These are phyloP conservation scores for Rosa hybrid DNA, from an alignment of 331 rosid genomes.

Conservation along the genomic window DNA sequence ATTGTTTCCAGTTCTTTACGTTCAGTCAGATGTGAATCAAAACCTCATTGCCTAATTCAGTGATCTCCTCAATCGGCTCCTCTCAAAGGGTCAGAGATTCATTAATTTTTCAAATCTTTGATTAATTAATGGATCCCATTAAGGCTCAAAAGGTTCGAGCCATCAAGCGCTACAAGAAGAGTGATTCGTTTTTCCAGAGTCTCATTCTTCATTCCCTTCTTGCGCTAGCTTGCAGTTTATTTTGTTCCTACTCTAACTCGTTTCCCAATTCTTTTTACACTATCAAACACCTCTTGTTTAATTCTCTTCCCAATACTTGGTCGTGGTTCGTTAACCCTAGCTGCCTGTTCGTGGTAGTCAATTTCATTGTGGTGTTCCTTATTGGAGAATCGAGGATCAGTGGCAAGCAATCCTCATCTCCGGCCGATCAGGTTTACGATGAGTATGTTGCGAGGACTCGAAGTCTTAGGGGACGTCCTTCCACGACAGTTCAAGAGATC, in stretches of 20 bases:
- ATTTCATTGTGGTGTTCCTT: constrained; percentile 39
- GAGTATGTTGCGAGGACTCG: constrained; percentile 35
- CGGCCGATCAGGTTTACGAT: constrained; percentile 17
- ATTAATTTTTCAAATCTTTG: background rate
- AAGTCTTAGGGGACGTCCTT: constrained; percentile 9
- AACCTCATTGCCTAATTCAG: constrained; percentile 1
- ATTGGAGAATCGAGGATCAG: constrained; percentile 39
- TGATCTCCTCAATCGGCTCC: background rate
- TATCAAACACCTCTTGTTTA: constrained; percentile 16
- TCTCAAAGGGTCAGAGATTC: background rate
- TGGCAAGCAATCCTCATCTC: constrained; percentile 13
- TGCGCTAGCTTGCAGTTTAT: constrained; percentile 31
- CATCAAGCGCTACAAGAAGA: constrained; percentile 31
- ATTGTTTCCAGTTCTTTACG: constrained; percentile 23
- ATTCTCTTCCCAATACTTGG: constrained; percentile 31
- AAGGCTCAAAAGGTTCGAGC: constrained; percentile 26
- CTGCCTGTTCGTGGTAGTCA: constrained; percentile 40
- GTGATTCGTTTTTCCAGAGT: constrained; percentile 22
- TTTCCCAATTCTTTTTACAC: constrained; percentile 25
- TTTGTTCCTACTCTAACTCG: constrained; percentile 30
- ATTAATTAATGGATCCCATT: constrained; percentile 20
- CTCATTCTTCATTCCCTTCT: constrained; percentile 30
- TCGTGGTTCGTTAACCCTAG: constrained; percentile 31
- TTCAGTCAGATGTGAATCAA: constrained; percentile 33
- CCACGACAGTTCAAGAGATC: constrained; percentile 3